Evolutionary conservation across 2,329 filamentous ascomycete genomes (phyloP).

Genomic region (Teratosphaeria nubilosa): DNA sequence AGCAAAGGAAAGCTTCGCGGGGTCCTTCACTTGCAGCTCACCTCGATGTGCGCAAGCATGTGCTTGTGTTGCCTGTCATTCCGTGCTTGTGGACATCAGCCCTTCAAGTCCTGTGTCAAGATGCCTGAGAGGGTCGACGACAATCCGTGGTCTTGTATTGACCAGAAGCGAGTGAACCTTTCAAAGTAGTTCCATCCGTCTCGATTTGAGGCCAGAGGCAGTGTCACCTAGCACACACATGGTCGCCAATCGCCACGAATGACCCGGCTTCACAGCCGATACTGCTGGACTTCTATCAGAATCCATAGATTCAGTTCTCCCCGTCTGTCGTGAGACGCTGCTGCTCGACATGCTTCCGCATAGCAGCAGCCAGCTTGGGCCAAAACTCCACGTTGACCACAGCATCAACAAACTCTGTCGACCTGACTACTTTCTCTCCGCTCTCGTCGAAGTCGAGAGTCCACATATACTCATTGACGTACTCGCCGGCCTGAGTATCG

Average conservation of each 20-base stretch:
- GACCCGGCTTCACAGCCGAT: background rate
- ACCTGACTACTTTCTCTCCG: constrained; percentile 9
- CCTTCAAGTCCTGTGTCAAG: no score
- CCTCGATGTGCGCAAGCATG: no score
- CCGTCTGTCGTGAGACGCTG: background rate
- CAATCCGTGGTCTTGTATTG: no score
- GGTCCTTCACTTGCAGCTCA: no score
- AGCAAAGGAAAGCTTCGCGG: no score
- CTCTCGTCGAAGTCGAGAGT: constrained; percentile 11
- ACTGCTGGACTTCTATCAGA: background rate
- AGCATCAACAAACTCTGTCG: constrained; percentile 12
- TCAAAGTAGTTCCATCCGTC: no score
- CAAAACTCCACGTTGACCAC: constrained; percentile 12
- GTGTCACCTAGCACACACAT: background rate
- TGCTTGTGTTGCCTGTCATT: no score
- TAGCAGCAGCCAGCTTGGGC: constrained; percentile 10
- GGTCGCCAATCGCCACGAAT: background rate
- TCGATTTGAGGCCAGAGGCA: no score
- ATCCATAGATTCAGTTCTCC: background rate
- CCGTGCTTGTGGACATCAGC: no score
- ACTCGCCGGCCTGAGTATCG: constrained; percentile 18
- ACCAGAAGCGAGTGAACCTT: no score
- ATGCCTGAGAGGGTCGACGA: no score
- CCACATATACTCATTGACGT: constrained; percentile 15
- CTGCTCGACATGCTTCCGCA: constrained; percentile 1